Percentiles rank a stretch among this genome's conserved stretches.
phyloP scores from a whole-genome alignment of 2,329 filamentous ascomycete species.

The Cercospora citrullina region DNA sequence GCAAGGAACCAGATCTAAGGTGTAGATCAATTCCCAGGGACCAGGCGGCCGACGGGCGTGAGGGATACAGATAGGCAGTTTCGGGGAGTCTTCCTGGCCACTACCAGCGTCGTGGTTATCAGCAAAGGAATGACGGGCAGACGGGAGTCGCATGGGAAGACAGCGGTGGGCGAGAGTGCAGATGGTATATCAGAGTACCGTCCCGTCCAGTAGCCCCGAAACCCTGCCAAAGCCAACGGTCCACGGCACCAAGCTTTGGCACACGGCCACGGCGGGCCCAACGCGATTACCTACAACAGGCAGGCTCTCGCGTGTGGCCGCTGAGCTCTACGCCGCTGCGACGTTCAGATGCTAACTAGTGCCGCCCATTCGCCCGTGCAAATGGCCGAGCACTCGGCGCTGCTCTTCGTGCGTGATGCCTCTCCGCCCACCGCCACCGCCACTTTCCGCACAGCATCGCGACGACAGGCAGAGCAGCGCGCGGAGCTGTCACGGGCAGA shows the following conservation, averaged over 20 bases:
- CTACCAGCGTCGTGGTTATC: neutral
- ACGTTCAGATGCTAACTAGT: neutral
- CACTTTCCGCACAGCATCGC: neutral
- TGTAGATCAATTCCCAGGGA: conserved; percentile 14
- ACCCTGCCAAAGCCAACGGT: conserved; percentile 5
- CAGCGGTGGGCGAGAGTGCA: neutral
- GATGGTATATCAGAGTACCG: conserved; percentile 3
- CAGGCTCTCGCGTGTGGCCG: conserved; percentile 8
- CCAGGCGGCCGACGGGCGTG: conserved; percentile 7
- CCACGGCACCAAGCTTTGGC: conserved; percentile 9
- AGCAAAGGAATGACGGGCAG: conserved; percentile 4
- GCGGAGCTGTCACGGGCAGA: neutral
- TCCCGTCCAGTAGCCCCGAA: neutral
- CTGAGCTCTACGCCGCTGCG: neutral
- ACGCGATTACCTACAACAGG: conserved; percentile 1
- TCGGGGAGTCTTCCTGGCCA: neutral
- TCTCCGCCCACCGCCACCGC: neutral
- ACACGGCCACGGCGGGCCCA: conserved; percentile 3
- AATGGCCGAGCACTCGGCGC: neutral
- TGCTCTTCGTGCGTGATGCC: neutral
- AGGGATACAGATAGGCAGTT: conserved; percentile 1
- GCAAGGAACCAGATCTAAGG: conserved; percentile 30
- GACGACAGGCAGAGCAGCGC: neutral
- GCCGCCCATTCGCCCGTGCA: neutral
- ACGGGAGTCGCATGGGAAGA: neutral